These are phyloP conservation scores for Fusarium mexicanum DNA, from an alignment of 2,329 filamentous ascomycete species.

Conservation along the genomic window DNA sequence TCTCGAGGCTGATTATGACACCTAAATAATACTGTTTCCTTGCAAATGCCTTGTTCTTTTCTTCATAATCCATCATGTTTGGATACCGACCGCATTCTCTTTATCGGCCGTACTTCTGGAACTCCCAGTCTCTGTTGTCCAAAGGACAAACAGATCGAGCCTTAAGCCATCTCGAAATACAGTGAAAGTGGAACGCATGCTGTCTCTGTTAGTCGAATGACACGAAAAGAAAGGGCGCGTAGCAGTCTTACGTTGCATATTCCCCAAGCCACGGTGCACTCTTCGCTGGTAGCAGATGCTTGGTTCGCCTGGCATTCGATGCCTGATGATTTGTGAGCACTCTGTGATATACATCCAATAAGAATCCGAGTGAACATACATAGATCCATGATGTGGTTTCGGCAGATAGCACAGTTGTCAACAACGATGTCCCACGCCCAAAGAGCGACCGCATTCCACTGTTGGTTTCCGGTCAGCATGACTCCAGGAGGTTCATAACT, in stretches of 20 bases:
- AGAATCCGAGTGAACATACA: constrained; percentile 66
- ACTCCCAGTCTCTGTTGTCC: constrained; percentile 99
- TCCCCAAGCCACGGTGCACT: constrained; percentile 98
- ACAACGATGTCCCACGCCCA: constrained; percentile 99
- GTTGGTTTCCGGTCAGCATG: constrained; percentile 32
- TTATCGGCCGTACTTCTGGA: constrained; percentile 93
- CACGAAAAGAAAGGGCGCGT: not conserved
- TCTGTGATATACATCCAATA: not conserved
- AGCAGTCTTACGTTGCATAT: constrained; percentile 88
- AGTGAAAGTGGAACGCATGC: constrained; percentile 99
- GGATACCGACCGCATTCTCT: not conserved
- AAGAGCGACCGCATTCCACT: constrained; percentile 98
- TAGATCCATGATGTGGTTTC: constrained; percentile 99
- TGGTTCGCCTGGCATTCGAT: constrained; percentile 99
- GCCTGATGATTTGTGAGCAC: constrained; percentile 59
- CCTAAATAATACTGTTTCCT: not conserved
- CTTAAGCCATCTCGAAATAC: constrained; percentile 98
- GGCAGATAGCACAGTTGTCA: constrained; percentile 98
- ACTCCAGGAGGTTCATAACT: not conserved
- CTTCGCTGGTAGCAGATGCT: constrained; percentile 94
- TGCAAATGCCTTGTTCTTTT: constrained; percentile 11
- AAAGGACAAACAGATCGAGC: constrained; percentile 98
- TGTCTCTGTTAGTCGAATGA: constrained; percentile 56
- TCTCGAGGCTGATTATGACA: constrained; percentile 13
- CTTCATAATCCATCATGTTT: constrained; percentile 4